These are phyloP conservation scores for Pseudoturritis turrita DNA, from an alignment of 345 rosid genomes.

Conservation along the genomic window DNA sequence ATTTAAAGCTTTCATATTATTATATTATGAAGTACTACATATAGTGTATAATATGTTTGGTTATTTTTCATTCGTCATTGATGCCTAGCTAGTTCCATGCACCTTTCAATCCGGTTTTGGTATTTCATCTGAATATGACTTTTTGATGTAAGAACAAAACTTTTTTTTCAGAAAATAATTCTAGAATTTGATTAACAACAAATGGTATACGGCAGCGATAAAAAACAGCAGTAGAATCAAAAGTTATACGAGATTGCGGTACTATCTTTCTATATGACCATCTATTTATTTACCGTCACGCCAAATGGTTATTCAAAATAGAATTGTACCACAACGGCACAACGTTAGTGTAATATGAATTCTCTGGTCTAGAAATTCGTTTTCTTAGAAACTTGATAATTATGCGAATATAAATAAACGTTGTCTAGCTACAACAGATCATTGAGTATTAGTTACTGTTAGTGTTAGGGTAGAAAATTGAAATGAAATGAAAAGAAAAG, in stretches of 20 bases:
- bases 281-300: no score
- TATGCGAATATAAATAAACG: not conserved
- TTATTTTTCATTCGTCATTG: not conserved
- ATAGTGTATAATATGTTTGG: not conserved
- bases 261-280: no score
- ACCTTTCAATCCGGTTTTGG: not conserved
- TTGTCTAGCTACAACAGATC: no score
- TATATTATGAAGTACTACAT: not conserved
- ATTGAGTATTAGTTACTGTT: slow-evolving; percentile 10
- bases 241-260: no score
- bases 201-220: no score
- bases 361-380: not conserved
- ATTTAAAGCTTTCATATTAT: not conserved
- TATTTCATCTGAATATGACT: not conserved
- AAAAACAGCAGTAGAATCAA: no score
- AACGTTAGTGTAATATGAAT: not conserved
- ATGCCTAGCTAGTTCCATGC: slow-evolving; percentile 2
- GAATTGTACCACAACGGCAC: no score
- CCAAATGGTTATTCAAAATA: no score
- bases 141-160: not conserved
- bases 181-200: not conserved
- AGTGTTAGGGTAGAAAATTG: not conserved
- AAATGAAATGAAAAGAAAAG: not conserved
- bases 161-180: not conserved
- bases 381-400: not conserved